A percentile compares a stretch with the other conserved stretches of the same genome.
Evolutionary conservation across 2,329 filamentous ascomycete genomes (phyloP).

Genomic region (Hypoxylon sp.): DNA sequence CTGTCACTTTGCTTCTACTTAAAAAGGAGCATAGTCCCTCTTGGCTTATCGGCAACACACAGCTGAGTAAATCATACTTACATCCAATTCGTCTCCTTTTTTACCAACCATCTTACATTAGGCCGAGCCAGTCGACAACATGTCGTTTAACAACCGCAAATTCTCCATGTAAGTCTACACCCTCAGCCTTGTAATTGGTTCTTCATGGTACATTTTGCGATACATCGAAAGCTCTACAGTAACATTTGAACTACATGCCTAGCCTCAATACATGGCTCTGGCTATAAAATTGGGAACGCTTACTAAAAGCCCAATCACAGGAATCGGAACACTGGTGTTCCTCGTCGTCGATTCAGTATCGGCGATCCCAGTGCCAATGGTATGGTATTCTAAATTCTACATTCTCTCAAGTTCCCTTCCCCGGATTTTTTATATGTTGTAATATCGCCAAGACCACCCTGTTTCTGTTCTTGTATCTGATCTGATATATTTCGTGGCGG

Average conservation of each 20-base stretch:
- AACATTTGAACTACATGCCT: constrained; percentile 3
- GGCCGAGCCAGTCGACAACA: constrained; percentile 53
- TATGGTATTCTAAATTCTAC: constrained; percentile 55
- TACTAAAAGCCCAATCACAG: constrained; percentile 42
- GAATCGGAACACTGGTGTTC: constrained; percentile 75
- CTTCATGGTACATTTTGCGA: neutral
- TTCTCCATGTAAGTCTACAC: constrained; percentile 68
- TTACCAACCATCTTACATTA: constrained; percentile 22
- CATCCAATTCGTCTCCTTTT: constrained; percentile 13
- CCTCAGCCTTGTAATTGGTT: constrained; percentile 13
- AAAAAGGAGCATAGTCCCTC: constrained; percentile 29
- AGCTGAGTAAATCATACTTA: constrained; percentile 23
- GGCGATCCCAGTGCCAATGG: constrained; percentile 71
- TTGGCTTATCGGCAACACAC: constrained; percentile 13
- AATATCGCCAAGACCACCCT: constrained; percentile 48
- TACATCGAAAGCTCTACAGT: constrained; percentile 5
- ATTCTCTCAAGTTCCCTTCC: constrained; percentile 19
- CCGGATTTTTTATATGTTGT: constrained; percentile 33
- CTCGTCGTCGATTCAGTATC: constrained; percentile 73
- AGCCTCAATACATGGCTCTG: constrained; percentile 8
- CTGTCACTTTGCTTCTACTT: constrained; percentile 11
- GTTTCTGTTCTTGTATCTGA: constrained; percentile 23
- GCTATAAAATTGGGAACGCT: constrained; percentile 10
- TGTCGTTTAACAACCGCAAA: constrained; percentile 70
- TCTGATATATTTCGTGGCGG: constrained; percentile 42